phyloP scores from a whole-genome alignment of 2,329 filamentous ascomycete genomes.

The Xylaria sp. region DNA sequence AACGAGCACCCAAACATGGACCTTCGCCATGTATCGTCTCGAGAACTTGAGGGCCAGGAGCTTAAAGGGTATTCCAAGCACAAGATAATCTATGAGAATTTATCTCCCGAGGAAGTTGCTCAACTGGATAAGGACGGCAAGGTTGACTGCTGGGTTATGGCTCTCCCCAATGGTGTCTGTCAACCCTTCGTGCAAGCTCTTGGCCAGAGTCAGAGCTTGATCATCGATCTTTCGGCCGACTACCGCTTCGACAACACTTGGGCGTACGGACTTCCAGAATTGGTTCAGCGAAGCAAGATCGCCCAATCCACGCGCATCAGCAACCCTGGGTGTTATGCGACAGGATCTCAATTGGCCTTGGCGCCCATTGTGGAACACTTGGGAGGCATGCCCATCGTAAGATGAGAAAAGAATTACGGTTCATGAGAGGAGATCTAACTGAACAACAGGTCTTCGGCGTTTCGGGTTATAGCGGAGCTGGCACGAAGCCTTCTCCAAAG shows the following conservation, averaged over 20 bases:
- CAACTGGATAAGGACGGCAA: slow-evolving; percentile 85
- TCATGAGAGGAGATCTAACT: background rate
- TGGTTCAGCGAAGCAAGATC: slow-evolving; percentile 80
- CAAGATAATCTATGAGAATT: slow-evolving; percentile 91
- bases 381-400: slow-evolving; percentile 75
- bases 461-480: slow-evolving; percentile 93
- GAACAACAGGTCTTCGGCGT: slow-evolving; percentile 76
- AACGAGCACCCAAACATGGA: slow-evolving; percentile 92
- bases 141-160: slow-evolving; percentile 98
- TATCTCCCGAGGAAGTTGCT: slow-evolving; percentile 86
- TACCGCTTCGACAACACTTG: slow-evolving; percentile 88
- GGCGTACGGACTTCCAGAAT: slow-evolving; percentile 92
- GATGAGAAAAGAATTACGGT: background rate
- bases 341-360: slow-evolving; percentile 89
- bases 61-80: slow-evolving; percentile 91
- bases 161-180: slow-evolving; percentile 93
- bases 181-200: slow-evolving; percentile 88
- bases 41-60: slow-evolving; percentile 87
- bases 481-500: slow-evolving; percentile 93
- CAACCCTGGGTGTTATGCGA: slow-evolving; percentile 96
- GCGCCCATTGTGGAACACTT: slow-evolving; percentile 82
- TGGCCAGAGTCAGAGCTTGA: slow-evolving; percentile 71
- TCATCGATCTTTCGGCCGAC: slow-evolving; percentile 96
- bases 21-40: slow-evolving; percentile 89
- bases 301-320: slow-evolving; percentile 83